Percentiles rank a stretch among this genome's conserved stretches.
Evolutionary conservation across 2,329 filamentous ascomycete genomes (phyloP).

Genomic region (Sclerotinia glacialis): DNA sequence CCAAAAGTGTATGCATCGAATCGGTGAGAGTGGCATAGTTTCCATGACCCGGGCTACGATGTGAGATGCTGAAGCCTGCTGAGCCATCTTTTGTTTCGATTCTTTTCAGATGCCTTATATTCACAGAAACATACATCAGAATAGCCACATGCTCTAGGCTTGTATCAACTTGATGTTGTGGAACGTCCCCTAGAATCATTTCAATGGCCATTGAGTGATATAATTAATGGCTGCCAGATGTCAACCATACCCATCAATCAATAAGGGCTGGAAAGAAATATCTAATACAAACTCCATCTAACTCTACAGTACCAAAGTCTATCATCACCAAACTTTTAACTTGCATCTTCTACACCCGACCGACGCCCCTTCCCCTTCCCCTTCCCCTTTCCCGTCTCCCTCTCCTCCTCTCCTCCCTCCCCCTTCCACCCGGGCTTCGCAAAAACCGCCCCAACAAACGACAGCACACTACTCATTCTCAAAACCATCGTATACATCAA

Average conservation of each 20-base stretch:
- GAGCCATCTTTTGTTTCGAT: neutral
- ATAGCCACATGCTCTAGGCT: neutral
- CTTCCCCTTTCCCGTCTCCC: no score
- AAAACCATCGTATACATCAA: conserved; percentile 28
- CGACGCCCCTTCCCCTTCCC: neutral
- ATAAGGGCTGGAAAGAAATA: neutral
- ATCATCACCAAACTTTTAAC: neutral
- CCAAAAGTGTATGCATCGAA: conserved; percentile 23
- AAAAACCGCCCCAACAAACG: conserved; percentile 6
- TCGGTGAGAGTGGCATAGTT: conserved; percentile 11
- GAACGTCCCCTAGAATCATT: neutral
- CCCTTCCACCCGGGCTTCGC: neutral
- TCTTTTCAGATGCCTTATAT: neutral
- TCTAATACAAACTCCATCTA: neutral
- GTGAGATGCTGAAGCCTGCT: neutral
- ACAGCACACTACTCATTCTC: conserved; percentile 9
- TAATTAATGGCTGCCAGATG: neutral
- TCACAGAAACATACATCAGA: neutral
- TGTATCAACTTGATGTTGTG: neutral
- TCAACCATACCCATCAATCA: neutral
- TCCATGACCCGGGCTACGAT: neutral
- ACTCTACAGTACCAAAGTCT: neutral
- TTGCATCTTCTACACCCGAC: neutral
- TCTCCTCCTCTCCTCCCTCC: no score
- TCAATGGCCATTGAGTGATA: neutral